Base-by-base conservation (phyloP, 2,329 filamentous ascomycete species). In the Colletotrichum cuscutae region DNA sequence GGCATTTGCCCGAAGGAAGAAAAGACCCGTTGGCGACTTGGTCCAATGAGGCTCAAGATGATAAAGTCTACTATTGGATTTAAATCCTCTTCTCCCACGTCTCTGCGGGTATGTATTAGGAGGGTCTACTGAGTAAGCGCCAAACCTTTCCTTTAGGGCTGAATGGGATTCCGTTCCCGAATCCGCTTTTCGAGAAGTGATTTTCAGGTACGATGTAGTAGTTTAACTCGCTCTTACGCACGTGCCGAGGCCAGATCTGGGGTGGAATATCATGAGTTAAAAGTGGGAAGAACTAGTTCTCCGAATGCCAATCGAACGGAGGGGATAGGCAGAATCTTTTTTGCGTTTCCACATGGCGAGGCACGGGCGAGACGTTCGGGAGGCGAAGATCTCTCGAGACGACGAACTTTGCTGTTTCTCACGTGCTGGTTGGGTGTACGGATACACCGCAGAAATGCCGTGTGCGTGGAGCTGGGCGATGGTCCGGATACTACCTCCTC, bases 1-100 rank as follows among this genome's bases (percentile, higher is more conserved):
- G 59, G 65, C 24, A 72, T 12, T 69, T 72, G 46, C 19, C 70
- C 59, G 70, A 72, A 24, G 52, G 30, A 60, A 35, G 37, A 8
- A 42, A 19, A 19, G 30, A 46, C 13, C 28, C 42, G 62, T n/a
- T 28, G 37, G 15, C 13, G 15, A 42, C 37, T 42, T 42, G 15
- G 28, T 22, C 22, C 19, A 24, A 37, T 54, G 49, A 15, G 32
- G 57, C 26, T 42, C 30, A 35, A 26, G 53, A 26, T 61, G 35
- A 53, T 26, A 12, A 28, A 1, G 15, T 22, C 12, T 59, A 35
- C 32, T 35, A 37, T n/a, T 49, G 19, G 19, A 22, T 49, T 7
- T 7, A 11, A 22, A 22, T 49, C 3, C 19, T 49, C 8, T 11
- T 37, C 9, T 30, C 37, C 13, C 37, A 3, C 15, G 15, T 37